Evolutionary conservation across 352 stramenopile genomes (phyloP).

Genomic region (Peronospora belbahrii): DNA sequence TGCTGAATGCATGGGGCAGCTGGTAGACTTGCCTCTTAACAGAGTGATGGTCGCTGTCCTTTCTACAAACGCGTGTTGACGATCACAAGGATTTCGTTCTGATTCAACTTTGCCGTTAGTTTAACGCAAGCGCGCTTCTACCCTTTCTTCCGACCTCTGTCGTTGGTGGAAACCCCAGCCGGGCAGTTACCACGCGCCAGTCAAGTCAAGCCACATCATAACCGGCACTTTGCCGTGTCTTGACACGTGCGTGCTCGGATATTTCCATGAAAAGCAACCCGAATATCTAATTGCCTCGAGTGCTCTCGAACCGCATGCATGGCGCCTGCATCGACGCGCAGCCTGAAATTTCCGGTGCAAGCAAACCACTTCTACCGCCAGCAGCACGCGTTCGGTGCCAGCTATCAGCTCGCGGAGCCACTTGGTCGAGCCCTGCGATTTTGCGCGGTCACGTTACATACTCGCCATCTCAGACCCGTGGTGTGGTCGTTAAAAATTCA

Average conservation of each 20-base stretch:
- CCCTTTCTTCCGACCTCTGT: constrained; percentile 24
- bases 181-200: constrained; percentile 12
- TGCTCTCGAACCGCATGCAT: constrained; percentile 11
- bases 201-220: constrained; percentile 26
- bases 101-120: constrained; percentile 37
- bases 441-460: constrained; percentile 18
- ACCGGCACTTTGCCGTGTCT: neutral
- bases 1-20: constrained; percentile 6
- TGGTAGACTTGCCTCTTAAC: constrained; percentile 9
- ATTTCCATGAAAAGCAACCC: constrained; percentile 28
- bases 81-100: constrained; percentile 28
- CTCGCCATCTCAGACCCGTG: constrained; percentile 28
- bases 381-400: constrained; percentile 5
- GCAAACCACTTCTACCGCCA: constrained; percentile 11
- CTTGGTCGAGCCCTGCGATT: constrained; percentile 3
- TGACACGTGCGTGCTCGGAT: constrained; percentile 24
- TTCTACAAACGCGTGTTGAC: constrained; percentile 24
- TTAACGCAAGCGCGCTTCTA: constrained; percentile 22
- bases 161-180: constrained; percentile 17
- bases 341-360: constrained; percentile 29
- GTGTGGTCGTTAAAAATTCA: constrained; percentile 18
- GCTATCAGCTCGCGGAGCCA: constrained; percentile 14
- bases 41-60: constrained; percentile 29
- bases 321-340: constrained; percentile 10
- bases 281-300: constrained; percentile 6